phyloP scores from a whole-genome alignment of 495 filamentous ascomycete genomes.

The Xylaria telfairii region DNA sequence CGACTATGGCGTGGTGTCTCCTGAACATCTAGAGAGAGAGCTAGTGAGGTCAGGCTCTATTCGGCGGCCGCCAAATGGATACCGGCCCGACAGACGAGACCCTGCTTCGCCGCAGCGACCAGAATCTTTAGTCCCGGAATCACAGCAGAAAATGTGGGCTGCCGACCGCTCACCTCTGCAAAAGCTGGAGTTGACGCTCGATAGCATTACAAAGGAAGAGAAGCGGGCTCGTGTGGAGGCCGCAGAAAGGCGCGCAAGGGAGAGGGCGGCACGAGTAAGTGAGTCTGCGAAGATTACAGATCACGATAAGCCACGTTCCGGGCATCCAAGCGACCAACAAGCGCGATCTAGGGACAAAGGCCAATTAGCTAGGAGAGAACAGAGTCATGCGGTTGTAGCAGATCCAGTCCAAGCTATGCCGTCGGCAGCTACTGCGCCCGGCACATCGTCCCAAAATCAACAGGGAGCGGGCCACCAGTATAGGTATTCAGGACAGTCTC shows the following conservation, averaged over 20 bases:
- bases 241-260: conserved; percentile 69
- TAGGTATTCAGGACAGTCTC: conserved; percentile 33
- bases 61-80: conserved; percentile 30
- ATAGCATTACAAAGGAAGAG: conserved; percentile 90
- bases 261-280: conserved; percentile 49
- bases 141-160: conserved; percentile 63
- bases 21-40: conserved; percentile 26
- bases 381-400: conserved; percentile 23
- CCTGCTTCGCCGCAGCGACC: conserved; percentile 33
- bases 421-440: conserved; percentile 30
- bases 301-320: conserved; percentile 25
- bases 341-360: conserved; percentile 30
- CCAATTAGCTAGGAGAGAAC: conserved; percentile 21
- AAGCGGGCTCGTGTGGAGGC: conserved; percentile 82
- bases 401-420: conserved; percentile 31
- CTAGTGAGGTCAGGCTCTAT: conserved; percentile 31
- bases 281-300: conserved; percentile 33
- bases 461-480: conserved; percentile 44
- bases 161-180: conserved; percentile 87
- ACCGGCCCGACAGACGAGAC: conserved; percentile 26
- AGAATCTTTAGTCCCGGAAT: conserved; percentile 32
- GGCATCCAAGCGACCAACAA: conserved; percentile 26
- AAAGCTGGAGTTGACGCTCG: conserved; percentile 84
- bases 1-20: conserved; percentile 27
- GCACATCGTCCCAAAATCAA: conserved; percentile 45